Percentiles rank a stretch among this genome's conserved stretches.
Conservation (phyloP, 1,139 yeast genomes). For the Wickerhamomyces sp. region DNA sequence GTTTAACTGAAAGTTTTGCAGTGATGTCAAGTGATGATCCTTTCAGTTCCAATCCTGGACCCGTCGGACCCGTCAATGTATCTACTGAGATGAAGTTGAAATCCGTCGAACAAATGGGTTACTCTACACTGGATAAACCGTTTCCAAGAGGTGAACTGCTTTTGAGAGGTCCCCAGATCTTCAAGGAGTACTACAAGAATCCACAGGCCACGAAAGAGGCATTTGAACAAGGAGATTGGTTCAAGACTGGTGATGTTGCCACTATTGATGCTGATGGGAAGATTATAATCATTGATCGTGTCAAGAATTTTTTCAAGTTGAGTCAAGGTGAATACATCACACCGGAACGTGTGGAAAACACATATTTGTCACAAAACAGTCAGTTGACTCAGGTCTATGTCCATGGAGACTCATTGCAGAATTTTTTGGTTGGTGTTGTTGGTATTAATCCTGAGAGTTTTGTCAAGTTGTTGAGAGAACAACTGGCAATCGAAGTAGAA, state of each 20-base stretch:
- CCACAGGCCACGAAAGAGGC: constrained; percentile 39
- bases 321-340: constrained; percentile 65
- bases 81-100: constrained; percentile 44
- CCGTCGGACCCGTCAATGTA: constrained; percentile 44
- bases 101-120: constrained; percentile 53
- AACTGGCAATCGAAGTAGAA: neutral
- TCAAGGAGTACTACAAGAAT: constrained; percentile 49
- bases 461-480: neutral
- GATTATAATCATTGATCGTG: constrained; percentile 52
- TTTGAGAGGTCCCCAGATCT: constrained; percentile 53
- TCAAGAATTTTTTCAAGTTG: constrained; percentile 59
- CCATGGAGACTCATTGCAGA: constrained; percentile 49
- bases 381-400: constrained; percentile 41
- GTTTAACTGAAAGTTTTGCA: constrained; percentile 60
- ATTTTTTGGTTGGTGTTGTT: constrained; percentile 47
- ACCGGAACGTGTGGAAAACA: constrained; percentile 57
- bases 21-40: constrained; percentile 39
- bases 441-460: constrained; percentile 36
- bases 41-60: constrained; percentile 41
- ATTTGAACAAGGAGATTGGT: constrained; percentile 54
- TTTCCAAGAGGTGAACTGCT: constrained; percentile 44
- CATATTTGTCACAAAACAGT: constrained; percentile 40
- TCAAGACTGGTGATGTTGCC: constrained; percentile 61
- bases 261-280: constrained; percentile 40
- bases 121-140: constrained; percentile 42